Percentiles rank a stretch among this genome's conserved stretches.
Conservation (phyloP, 1,284 basidiomycete species). For the Marasmius sp. region DNA sequence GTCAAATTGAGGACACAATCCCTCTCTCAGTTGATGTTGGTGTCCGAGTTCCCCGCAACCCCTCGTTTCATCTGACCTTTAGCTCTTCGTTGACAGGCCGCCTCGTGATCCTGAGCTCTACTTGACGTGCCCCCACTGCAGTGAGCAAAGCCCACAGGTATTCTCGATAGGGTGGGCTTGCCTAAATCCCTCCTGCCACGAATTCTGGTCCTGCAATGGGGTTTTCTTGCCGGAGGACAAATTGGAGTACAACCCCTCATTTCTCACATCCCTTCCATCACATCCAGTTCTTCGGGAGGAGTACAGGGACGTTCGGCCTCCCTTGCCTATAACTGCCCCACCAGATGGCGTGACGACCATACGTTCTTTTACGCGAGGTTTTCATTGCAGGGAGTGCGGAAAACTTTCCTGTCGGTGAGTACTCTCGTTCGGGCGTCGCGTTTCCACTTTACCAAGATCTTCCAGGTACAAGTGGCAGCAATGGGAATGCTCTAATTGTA, state of each 20-base stretch:
- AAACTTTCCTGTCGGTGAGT: slow-evolving; percentile 68
- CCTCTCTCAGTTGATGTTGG: slow-evolving; percentile 8
- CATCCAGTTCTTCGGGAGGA: slow-evolving; percentile 8
- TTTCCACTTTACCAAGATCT: slow-evolving; percentile 3
- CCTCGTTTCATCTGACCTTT: neutral
- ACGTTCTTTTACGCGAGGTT: slow-evolving; percentile 61
- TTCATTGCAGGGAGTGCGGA: slow-evolving; percentile 67
- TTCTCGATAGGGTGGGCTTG: slow-evolving; percentile 63
- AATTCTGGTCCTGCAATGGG: slow-evolving; percentile 50
- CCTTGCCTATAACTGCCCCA: slow-evolving; percentile 27
- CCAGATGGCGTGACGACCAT: slow-evolving; percentile 43
- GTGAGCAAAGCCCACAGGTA: slow-evolving; percentile 45
- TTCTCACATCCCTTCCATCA: slow-evolving; percentile 38
- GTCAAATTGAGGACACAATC: slow-evolving; percentile 4
- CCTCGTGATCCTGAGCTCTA: slow-evolving; percentile 10
- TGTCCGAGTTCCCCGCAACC: neutral
- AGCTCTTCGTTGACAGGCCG: neutral
- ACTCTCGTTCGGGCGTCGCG: neutral
- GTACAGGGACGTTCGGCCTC: slow-evolving; percentile 29
- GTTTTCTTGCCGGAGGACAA: slow-evolving; percentile 26
- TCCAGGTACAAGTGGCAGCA: slow-evolving; percentile 67
- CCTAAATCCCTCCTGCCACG: slow-evolving; percentile 50
- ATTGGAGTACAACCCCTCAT: slow-evolving; percentile 46
- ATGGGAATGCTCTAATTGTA: slow-evolving; percentile 64
- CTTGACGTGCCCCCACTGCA: slow-evolving; percentile 34